Base-by-base conservation (phyloP, 305 asterid species). In the Fraxinus angustifolia region DNA sequence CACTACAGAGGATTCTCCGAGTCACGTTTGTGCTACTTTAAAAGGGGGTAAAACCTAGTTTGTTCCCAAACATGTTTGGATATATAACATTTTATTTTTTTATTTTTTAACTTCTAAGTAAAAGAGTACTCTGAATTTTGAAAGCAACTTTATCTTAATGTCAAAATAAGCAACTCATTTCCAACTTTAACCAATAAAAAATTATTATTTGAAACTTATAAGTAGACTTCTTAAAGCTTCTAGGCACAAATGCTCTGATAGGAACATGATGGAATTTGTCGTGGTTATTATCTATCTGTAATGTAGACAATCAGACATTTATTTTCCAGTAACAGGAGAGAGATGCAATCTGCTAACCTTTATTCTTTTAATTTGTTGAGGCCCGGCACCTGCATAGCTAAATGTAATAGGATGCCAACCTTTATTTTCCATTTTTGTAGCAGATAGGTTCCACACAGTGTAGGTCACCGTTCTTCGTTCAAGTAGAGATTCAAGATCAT, bases 391-490 rank as follows among this genome's bases (percentile, higher is more conserved):
- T 8, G 94, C 89, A 79, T 90, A 90, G 80, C 81, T 87, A 84
- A 88, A 96, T 67, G 91, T 91, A 50, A 87, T 83, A 80, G 99
- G 98, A 88, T 96, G 99, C 98, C 98, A 96, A 80, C 92, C 93
- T 34, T 87, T 90, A 11, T 80, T 82, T 73, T 93, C 97, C 80
- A 86, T 84, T 42, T 85, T 92, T 68, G 89, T 72, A 12, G 70
- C 77, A 38, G 98, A 90, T 83, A 87, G 92, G 84, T 93, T 96
- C 98, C 99, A 94, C 71, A 81, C 73, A 5, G 97, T 96, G 88
- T 93, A 94, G 48, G 99, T 96, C 82, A 96, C 84, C 2, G 98
- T 89, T 90, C 99, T 91, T 84, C 97, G 87, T 83, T 93, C 98
- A 78, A 94, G 94, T 88, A 92, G 97, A 82, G 87, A 82, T 87